These are phyloP conservation scores for Nannochloropsis oceanica DNA, from an alignment of 108 stramenopile species.

Conservation along the genomic window DNA sequence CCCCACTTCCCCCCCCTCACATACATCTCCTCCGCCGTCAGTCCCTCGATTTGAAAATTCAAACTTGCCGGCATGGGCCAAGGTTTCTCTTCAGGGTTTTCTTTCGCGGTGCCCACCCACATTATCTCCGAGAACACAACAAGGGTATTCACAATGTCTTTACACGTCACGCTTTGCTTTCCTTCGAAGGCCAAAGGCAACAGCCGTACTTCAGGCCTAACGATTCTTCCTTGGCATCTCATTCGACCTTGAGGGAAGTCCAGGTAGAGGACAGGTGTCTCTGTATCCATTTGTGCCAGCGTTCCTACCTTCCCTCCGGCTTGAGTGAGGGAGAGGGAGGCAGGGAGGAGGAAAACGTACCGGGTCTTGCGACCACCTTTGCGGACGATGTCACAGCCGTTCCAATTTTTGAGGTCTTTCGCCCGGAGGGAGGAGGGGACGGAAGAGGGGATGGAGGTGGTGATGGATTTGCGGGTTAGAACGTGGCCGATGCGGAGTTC, in stretches of 20 bases:
- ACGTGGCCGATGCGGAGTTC: neutral
- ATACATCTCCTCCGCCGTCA: neutral
- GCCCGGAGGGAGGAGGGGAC: neutral
- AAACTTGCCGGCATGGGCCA: neutral
- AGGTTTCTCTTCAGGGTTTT: neutral
- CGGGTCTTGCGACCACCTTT: neutral
- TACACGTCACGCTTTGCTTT: neutral
- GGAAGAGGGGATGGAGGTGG: neutral
- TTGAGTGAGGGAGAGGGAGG: neutral
- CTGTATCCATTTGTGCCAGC: neutral
- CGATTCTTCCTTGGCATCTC: neutral
- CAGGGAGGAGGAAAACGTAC: neutral
- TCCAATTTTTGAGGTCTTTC: neutral
- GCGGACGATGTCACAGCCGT: neutral
- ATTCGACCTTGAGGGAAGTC: neutral
- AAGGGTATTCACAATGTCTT: neutral
- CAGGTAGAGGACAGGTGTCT: neutral
- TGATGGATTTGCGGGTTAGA: neutral
- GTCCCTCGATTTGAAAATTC: neutral
- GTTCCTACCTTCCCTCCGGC: neutral
- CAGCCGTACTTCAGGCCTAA: neutral
- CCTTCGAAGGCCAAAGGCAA: neutral
- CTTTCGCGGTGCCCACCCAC: neutral
- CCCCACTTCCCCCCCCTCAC: neutral
- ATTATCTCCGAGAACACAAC: neutral